These are phyloP conservation scores for Cinchona pubescens DNA, from an alignment of 257 asterid species.

Conservation along the genomic window DNA sequence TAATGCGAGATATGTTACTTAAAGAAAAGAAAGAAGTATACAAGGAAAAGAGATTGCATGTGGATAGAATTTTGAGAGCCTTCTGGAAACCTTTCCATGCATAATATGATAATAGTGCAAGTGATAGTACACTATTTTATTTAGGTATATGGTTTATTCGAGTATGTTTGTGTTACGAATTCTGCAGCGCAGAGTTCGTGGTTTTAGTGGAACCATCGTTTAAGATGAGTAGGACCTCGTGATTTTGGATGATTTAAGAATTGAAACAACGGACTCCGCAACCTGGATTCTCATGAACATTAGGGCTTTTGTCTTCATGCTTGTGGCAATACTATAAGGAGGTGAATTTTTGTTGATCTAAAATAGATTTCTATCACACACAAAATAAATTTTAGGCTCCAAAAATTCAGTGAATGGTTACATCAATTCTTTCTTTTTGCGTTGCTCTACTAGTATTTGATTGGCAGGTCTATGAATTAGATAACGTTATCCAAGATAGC, in stretches of 20 bases:
- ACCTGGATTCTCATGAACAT: too few species aligned
- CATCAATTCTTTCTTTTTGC: background rate
- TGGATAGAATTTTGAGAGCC: background rate
- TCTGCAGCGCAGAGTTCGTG: too few species aligned
- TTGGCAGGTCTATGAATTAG: slow-evolving; percentile 12
- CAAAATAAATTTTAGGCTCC: background rate
- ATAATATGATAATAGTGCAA: too few species aligned
- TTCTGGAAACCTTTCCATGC: background rate
- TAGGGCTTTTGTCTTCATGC: background rate
- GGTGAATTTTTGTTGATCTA: background rate
- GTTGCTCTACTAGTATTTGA: background rate
- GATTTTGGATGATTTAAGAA: too few species aligned
- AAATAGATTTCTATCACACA: background rate
- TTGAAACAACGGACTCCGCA: too few species aligned
- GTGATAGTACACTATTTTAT: background rate
- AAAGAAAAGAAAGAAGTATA: background rate
- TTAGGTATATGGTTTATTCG: too few species aligned
- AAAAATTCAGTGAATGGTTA: background rate
- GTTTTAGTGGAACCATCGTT: too few species aligned
- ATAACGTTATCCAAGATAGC: slow-evolving; percentile 57
- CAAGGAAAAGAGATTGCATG: background rate
- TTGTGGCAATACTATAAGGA: background rate
- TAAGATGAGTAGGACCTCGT: too few species aligned
- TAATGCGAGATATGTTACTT: background rate
- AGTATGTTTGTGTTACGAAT: too few species aligned